phyloP scores from a whole-genome alignment of 208 protist genomes.

The Giardia muris region DNA sequence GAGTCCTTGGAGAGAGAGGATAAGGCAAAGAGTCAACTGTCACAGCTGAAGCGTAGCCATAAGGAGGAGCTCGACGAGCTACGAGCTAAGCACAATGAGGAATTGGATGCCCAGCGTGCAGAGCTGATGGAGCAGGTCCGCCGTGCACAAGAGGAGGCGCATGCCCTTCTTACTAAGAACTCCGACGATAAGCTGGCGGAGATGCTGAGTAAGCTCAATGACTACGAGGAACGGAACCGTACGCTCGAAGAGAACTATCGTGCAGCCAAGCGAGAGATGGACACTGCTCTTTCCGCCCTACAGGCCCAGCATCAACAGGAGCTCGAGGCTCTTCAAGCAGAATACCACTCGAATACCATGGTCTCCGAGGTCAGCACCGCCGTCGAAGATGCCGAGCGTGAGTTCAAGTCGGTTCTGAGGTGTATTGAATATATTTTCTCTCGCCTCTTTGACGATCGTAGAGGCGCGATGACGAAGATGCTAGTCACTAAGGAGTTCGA shows the following conservation, averaged over 20 bases:
- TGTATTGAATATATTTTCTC: neutral
- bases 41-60: neutral
- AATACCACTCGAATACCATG: neutral
- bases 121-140: neutral
- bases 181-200: neutral
- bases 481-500: neutral
- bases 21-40: neutral
- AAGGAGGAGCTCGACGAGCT: neutral
- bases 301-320: neutral
- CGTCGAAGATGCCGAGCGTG: neutral
- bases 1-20: neutral
- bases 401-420: neutral
- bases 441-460: neutral
- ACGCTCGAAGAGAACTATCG: neutral
- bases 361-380: neutral
- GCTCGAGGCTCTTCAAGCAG: neutral
- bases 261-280: neutral
- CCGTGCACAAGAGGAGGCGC: neutral
- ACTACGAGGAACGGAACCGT: neutral
- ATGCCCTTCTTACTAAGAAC: neutral
- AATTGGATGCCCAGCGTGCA: neutral
- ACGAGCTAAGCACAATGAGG: neutral
- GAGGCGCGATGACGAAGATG: neutral
- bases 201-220: neutral
- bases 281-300: neutral